Conservation (phyloP, 331 rosid species). For the Acacia pycnantha region DNA sequence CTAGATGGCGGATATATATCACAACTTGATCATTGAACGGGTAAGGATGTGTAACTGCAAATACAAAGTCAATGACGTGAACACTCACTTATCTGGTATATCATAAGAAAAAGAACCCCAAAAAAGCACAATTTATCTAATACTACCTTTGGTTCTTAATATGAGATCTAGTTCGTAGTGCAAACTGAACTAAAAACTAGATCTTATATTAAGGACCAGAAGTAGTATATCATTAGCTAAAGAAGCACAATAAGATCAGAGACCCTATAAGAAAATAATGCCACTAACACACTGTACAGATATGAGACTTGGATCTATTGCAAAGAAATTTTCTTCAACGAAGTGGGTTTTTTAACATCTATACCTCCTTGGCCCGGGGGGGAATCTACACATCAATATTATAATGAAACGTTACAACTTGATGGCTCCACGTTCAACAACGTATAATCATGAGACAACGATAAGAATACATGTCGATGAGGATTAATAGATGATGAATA, state of each 20-base stretch:
- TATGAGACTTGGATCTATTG: neutral
- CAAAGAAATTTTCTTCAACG: neutral
- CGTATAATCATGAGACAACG: neutral
- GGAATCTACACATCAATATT: neutral
- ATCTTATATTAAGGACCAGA: too few species aligned
- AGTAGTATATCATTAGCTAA: too few species aligned
- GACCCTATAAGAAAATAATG: neutral
- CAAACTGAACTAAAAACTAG: too few species aligned
- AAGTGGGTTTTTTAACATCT: neutral
- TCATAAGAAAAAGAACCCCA: neutral
- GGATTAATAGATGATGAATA: neutral
- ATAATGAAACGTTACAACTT: neutral
- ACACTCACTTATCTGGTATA: slow-evolving; percentile 9
- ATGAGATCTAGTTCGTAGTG: too few species aligned
- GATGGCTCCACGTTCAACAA: slow-evolving; percentile 5
- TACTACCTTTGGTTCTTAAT: too few species aligned
- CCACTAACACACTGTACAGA: neutral
- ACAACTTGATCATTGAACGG: slow-evolving; percentile 81
- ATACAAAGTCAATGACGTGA: slow-evolving; percentile 11
- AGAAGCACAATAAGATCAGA: too few species aligned
- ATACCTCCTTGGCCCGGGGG: neutral
- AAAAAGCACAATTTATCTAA: neutral
- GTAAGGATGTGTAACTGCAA: slow-evolving; percentile 69
- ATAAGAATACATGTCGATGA: neutral
- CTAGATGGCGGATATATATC: slow-evolving; percentile 64